Percentiles rank a stretch among this genome's conserved stretches.
phyloP scores from a whole-genome alignment of 208 protist genomes.

The Acanthamoeba triangularis region DNA sequence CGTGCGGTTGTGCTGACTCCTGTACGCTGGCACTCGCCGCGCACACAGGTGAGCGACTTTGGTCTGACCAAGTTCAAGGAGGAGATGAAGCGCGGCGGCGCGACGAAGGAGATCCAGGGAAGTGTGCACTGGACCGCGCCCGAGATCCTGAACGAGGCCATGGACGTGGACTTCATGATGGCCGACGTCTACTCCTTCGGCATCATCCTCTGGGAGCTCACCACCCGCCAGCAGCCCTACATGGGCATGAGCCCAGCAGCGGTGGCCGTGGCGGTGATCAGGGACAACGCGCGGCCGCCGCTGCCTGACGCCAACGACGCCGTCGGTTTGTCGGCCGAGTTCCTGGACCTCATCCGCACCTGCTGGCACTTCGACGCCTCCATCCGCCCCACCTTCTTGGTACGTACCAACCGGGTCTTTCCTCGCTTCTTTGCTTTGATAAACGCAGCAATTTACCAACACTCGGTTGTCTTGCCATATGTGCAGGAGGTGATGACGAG shows the following conservation, averaged over 20 bases:
- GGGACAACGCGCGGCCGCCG: conserved; percentile 37
- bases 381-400: conserved; percentile 3
- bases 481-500: conserved; percentile 11
- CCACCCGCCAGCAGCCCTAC: conserved; percentile 60
- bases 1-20: not conserved
- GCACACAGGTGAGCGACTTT: conserved; percentile 14
- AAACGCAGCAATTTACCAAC: no score
- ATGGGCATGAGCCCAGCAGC: conserved; percentile 35
- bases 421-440: not conserved
- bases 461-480: not conserved
- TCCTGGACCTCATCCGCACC: not conserved
- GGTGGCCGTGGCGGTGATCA: conserved; percentile 18
- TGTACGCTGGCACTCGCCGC: not conserved
- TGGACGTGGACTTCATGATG: conserved; percentile 50
- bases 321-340: not conserved
- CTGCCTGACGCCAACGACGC: not conserved
- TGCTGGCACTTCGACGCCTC: not conserved
- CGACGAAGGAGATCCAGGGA: not conserved
- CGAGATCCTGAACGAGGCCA: conserved; percentile 62
- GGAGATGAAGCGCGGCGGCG: not conserved
- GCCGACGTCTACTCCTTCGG: conserved; percentile 47
- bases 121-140: conserved; percentile 51
- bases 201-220: conserved; percentile 63
- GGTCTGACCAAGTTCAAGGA: conserved; percentile 59
- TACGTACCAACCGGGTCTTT: not conserved